phyloP scores from a whole-genome alignment of 805 yeast species.

The Lipomyces sp. region DNA sequence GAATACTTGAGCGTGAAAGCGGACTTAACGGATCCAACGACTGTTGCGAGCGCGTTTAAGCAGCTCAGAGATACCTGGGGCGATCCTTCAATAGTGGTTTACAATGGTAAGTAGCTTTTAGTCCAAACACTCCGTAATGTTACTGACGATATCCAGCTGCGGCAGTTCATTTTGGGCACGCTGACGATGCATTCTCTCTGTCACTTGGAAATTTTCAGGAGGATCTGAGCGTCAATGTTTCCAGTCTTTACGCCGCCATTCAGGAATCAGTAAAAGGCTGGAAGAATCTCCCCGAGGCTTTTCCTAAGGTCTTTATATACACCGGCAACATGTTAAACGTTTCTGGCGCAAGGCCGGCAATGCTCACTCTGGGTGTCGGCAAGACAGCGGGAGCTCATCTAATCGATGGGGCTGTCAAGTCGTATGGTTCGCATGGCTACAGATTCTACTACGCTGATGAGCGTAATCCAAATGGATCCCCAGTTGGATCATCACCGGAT shows the following conservation, averaged over 20 bases:
- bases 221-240: not conserved
- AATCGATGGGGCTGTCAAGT: conserved; percentile 1
- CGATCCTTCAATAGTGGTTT: not conserved
- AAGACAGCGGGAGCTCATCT: conserved; percentile 4
- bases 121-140: not conserved
- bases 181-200: not conserved
- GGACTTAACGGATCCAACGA: not conserved
- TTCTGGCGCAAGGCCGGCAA: not conserved
- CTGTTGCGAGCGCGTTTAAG: not conserved
- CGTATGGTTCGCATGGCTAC: not conserved
- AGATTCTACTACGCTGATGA: conserved; percentile 3
- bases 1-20: not conserved
- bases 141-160: not conserved
- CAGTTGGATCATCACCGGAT: not conserved
- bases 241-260: not conserved
- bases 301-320: not conserved
- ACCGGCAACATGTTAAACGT: conserved; percentile 2
- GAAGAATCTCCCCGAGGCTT: not conserved
- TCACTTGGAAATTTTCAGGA: not conserved
- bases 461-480: not conserved
- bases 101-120: not conserved
- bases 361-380: conserved; percentile 1
- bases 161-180: not conserved
- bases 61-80: conserved; percentile 3
- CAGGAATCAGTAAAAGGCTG: not conserved